These are phyloP conservation scores for Inonotus hispidus DNA, from an alignment of 1,284 basidiomycete genomes.

Conservation along the genomic window DNA sequence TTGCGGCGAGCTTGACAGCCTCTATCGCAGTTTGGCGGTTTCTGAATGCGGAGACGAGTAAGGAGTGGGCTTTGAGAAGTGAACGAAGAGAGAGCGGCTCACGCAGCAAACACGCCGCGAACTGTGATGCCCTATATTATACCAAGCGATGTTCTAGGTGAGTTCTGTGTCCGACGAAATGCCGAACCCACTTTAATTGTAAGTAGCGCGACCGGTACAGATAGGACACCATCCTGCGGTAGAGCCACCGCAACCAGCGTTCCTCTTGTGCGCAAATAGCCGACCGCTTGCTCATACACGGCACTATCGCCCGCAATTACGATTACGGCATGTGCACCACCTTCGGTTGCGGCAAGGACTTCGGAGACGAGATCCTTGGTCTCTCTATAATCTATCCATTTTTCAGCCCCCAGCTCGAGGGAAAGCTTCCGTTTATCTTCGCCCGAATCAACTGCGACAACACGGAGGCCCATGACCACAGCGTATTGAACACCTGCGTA, in stretches of 20 bases:
- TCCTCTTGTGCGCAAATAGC: conserved; percentile 36
- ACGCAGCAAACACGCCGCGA: conserved; percentile 42
- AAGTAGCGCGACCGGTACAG: not conserved
- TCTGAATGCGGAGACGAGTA: conserved; percentile 19
- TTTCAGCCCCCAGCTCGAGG: conserved; percentile 35
- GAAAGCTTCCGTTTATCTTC: conserved; percentile 39
- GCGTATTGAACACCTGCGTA: conserved; percentile 35
- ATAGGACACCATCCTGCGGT: conserved; percentile 25
- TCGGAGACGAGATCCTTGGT: conserved; percentile 27
- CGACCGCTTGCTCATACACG: conserved; percentile 43
- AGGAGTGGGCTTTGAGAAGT: not conserved
- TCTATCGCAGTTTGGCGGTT: conserved; percentile 71
- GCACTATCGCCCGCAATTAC: conserved; percentile 28
- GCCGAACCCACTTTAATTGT: not conserved
- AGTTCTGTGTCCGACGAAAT: conserved; percentile 11
- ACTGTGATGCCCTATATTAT: conserved; percentile 60
- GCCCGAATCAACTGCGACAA: conserved; percentile 44
- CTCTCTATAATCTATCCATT: conserved; percentile 42
- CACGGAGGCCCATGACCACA: conserved; percentile 35
- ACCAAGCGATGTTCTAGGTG: not conserved
- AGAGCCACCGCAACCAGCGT: conserved; percentile 42
- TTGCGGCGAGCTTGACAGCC: conserved; percentile 65
- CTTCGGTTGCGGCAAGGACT: conserved; percentile 36
- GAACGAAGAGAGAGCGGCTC: not conserved
- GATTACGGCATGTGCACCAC: conserved; percentile 42